A percentile compares a stretch with the other conserved stretches of the same genome.
These are phyloP conservation scores for Zanthoxylum bungeanum DNA, from an alignment of 345 rosid species.

Conservation along the genomic window DNA sequence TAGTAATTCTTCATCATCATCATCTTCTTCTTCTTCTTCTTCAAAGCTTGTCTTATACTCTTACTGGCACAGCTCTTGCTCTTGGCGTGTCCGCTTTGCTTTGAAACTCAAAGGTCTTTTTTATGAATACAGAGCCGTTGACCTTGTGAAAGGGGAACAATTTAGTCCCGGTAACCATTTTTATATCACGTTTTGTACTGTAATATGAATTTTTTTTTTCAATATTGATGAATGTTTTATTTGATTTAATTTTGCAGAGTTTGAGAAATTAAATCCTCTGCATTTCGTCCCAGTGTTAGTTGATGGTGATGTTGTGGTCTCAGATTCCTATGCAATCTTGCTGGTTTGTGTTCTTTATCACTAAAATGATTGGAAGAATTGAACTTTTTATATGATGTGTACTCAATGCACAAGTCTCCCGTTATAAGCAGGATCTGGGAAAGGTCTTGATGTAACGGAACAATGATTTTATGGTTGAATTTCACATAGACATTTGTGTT, in stretches of 20 bases:
- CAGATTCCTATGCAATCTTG: constrained; percentile 54
- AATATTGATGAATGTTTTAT: not conserved
- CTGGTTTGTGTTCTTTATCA: constrained; percentile 33
- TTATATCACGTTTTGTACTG: not conserved
- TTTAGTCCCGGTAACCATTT: constrained; percentile 34
- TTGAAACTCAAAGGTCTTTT: constrained; percentile 49
- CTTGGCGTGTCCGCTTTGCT: constrained; percentile 71
- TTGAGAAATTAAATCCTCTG: constrained; percentile 46
- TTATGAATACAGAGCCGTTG: constrained; percentile 44
- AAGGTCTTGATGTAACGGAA: too few relatives aligned
- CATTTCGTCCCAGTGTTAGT: constrained; percentile 44
- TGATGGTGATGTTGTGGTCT: constrained; percentile 45
- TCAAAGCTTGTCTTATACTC: constrained; percentile 39
- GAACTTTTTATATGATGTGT: not conserved
- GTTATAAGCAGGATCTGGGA: too few relatives aligned
- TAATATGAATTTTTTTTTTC: not conserved
- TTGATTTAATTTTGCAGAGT: constrained; percentile 31
- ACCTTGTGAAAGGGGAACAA: constrained; percentile 44
- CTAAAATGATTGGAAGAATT: not conserved
- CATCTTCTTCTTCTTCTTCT: constrained; percentile 7
- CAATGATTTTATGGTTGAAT: not conserved
- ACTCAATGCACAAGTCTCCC: too few relatives aligned
- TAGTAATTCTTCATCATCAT: not conserved
- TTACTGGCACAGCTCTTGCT: constrained; percentile 58
- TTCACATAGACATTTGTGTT: not conserved